Conservation (phyloP, 176 grass and related monocot species). For the Bolboschoenus planiculmis region DNA sequence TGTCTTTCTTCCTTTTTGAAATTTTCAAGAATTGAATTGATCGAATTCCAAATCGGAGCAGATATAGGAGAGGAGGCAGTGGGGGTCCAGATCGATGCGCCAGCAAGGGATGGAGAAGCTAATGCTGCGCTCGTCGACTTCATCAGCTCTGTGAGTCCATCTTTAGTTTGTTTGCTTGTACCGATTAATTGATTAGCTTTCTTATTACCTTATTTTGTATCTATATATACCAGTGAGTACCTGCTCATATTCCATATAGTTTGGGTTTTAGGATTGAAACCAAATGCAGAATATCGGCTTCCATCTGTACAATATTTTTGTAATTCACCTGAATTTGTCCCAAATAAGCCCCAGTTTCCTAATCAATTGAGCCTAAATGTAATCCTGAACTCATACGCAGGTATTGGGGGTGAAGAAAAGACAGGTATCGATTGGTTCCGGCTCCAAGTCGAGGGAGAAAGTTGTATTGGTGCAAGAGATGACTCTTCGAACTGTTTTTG, state of each 20-base stretch:
- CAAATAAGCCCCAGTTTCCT: background rate
- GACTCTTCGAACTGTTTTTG: slow-evolving; percentile 51
- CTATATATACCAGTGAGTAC: background rate
- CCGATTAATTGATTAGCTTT: no score
- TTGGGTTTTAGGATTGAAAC: background rate
- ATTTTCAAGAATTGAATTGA: background rate
- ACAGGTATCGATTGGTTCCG: slow-evolving; percentile 73
- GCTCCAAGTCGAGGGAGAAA: slow-evolving; percentile 93
- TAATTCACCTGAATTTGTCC: background rate
- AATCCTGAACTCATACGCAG: slow-evolving; percentile 20
- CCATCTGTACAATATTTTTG: background rate
- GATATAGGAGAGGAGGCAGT: slow-evolving; percentile 82
- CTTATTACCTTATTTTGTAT: background rate
- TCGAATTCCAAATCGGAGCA: slow-evolving; percentile 13
- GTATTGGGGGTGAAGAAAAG: slow-evolving; percentile 88
- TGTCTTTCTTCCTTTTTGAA: background rate
- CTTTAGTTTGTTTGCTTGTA: background rate
- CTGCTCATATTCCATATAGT: no score
- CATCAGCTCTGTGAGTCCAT: slow-evolving; percentile 69
- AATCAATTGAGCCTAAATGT: background rate
- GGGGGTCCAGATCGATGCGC: slow-evolving; percentile 89
- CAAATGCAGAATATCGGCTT: background rate
- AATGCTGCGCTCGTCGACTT: slow-evolving; percentile 85
- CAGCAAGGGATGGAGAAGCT: slow-evolving; percentile 85
- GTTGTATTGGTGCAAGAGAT: slow-evolving; percentile 64